A percentile compares a stretch with the other conserved stretches of the same genome.
phyloP scores from a whole-genome alignment of 108 stramenopile species.

The Cylindrotheca closterium region DNA sequence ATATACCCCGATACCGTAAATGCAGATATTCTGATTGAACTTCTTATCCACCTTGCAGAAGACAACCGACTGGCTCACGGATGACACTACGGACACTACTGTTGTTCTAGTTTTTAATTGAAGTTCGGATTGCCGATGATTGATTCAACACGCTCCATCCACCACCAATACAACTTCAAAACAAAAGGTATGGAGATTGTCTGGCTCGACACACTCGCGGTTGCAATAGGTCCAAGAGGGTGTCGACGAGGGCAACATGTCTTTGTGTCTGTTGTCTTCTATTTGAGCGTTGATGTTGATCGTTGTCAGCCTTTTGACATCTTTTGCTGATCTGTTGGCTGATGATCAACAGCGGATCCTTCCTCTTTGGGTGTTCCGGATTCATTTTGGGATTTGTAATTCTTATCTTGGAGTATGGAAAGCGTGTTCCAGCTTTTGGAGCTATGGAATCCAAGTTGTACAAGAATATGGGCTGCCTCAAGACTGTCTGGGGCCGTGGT shows the following conservation, averaged over 20 bases:
- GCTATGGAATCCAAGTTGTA: background rate
- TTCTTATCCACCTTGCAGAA: too few relatives aligned
- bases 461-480: conserved; percentile 53
- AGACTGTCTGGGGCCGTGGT: conserved; percentile 55
- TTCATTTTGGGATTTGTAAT: conserved; percentile 45
- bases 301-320: background rate
- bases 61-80: too few relatives aligned
- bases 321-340: background rate
- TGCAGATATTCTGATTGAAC: too few relatives aligned
- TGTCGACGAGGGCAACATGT: background rate
- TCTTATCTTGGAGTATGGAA: conserved; percentile 35
- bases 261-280: background rate
- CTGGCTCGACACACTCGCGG: too few relatives aligned
- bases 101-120: too few relatives aligned
- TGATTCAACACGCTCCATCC: too few relatives aligned
- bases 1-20: too few relatives aligned
- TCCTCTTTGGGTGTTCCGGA: conserved; percentile 33
- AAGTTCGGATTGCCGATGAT: too few relatives aligned
- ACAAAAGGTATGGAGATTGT: too few relatives aligned
- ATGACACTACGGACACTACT: too few relatives aligned
- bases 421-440: conserved; percentile 9
- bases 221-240: background rate
- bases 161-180: too few relatives aligned
- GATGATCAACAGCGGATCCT: conserved; percentile 8
- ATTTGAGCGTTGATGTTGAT: background rate